Percentiles rank a stretch among this genome's conserved stretches.
These are phyloP conservation scores for Pseudomonodictys pantanalensis DNA, from an alignment of 495 filamentous ascomycete genomes.

Conservation along the genomic window DNA sequence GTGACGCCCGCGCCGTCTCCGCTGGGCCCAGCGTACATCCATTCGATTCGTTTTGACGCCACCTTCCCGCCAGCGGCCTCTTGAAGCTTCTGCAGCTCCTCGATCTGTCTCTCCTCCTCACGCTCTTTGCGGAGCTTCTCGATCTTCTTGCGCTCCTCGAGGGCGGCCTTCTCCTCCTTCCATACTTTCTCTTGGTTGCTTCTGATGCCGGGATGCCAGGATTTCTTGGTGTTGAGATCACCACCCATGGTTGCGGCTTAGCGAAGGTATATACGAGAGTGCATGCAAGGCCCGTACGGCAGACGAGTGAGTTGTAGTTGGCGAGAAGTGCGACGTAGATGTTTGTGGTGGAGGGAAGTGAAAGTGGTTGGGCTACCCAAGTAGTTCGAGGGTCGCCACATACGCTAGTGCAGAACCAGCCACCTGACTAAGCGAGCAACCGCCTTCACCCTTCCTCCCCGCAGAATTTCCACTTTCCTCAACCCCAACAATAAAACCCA, in stretches of 20 bases:
- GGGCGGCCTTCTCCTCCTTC: conserved; percentile 85
- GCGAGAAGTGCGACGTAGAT: no score
- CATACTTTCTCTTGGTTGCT: conserved; percentile 77
- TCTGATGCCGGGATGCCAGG: conserved; percentile 69
- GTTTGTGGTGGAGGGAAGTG: no score
- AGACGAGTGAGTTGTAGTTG: no score
- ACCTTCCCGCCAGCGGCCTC: conserved; percentile 82
- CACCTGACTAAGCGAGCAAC: no score
- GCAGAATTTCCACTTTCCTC: no score
- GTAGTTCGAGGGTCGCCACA: no score
- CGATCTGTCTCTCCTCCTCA: conserved; percentile 86
- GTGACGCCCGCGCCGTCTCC: conserved; percentile 74
- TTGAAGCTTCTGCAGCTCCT: conserved; percentile 86
- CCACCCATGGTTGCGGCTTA: conserved; percentile 40
- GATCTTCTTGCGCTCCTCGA: conserved; percentile 90
- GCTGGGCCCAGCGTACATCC: conserved; percentile 93
- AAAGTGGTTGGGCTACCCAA: no score
- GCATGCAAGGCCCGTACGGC: no score
- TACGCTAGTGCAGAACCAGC: no score
- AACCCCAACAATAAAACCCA: no score
- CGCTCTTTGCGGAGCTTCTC: conserved; percentile 86
- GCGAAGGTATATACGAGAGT: no score
- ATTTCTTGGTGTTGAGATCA: conserved; percentile 67
- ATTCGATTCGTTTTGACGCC: conserved; percentile 78
- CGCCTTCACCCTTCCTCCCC: no score